Evolutionary conservation across 108 stramenopile species (phyloP), one percentile per base, ranked within the genome.

Genomic region (Pseudonitzschia multiseries): DNA sequence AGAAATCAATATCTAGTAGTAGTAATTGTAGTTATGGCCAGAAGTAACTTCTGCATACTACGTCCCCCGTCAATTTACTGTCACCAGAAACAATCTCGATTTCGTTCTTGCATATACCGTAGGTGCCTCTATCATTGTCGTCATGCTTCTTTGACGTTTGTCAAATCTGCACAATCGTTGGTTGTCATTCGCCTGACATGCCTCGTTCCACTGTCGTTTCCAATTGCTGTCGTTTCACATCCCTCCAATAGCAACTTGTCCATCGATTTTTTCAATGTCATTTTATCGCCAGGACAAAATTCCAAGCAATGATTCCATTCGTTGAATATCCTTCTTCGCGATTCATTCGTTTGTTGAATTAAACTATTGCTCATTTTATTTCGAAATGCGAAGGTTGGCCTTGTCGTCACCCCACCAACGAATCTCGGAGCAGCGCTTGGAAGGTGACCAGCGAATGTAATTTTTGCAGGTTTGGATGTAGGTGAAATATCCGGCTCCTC

Each of bases 391-490:
- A 56, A 56, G 42, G 24, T 57, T 13, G 0, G 62, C 63, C 64
- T 57, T 71, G 33, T 78, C 65, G 54, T 56, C 71, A 1, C 71
- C 72, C 88, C 88, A 89, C 56, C 67, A 81, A 32, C 88, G 86
- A 60, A 89, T 71, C 60, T 79, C 68, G 36, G 83, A 77, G 69
- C 84, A 81, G 63, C 89, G 84, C 50, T 83, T 75, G 18, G 68
- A 62, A 29, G 75, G 65, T 27, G 74, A 74, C 70, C 84, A 73
- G 59, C 87, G 79, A 32, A 89, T 69, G 63, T 73, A 44, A 29
- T 73, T 60, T 44, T 62, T 44, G 32, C 72, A 71, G 20, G 71
- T 46, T 57, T 43, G 63, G 50, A 53, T 73, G 63, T 46, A 64
- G 13, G 42, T 51, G 14, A 73, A 28, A 32, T 74, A 85, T 21